Conservation (phyloP, 208 protist genomes). For the Acanthamoeba quina region DNA sequence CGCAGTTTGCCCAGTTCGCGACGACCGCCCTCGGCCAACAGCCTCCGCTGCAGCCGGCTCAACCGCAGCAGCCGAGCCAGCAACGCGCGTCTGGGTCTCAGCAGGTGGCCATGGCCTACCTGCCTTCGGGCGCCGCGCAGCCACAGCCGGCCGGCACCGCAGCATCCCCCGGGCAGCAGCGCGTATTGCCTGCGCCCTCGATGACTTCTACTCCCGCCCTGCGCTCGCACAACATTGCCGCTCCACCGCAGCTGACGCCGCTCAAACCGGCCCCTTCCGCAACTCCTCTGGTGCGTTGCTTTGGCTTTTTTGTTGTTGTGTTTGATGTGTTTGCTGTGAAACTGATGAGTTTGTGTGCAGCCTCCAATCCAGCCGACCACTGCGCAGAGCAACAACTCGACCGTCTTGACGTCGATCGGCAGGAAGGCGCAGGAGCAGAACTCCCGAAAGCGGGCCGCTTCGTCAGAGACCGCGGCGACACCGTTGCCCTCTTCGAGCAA, state of each 20-base stretch:
- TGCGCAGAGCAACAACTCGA: too few relatives aligned
- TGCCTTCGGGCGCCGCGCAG: not conserved
- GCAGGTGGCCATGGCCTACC: not conserved
- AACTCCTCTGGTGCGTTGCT: not conserved
- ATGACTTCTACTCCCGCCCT: not conserved
- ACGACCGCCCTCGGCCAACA: not conserved
- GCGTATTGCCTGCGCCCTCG: not conserved
- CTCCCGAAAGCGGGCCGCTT: too few relatives aligned
- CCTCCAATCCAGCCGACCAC: too few relatives aligned
- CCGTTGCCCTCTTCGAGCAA: too few relatives aligned
- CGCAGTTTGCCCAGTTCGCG: not conserved
- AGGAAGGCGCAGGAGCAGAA: too few relatives aligned
- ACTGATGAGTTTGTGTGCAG: not conserved
- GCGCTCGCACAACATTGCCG: not conserved
- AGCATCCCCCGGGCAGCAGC: not conserved
- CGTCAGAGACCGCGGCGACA: too few relatives aligned
- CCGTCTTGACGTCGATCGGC: too few relatives aligned
- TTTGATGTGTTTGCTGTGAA: not conserved
- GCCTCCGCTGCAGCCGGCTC: not conserved
- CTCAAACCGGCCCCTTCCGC: not conserved
- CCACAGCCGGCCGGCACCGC: conserved; percentile 13
- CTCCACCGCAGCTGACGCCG: not conserved
- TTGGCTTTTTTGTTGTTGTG: not conserved
- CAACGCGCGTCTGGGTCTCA: not conserved
- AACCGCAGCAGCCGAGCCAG: not conserved